phyloP scores from a whole-genome alignment of 129 eudicot species.

The Tagetes erecta region DNA sequence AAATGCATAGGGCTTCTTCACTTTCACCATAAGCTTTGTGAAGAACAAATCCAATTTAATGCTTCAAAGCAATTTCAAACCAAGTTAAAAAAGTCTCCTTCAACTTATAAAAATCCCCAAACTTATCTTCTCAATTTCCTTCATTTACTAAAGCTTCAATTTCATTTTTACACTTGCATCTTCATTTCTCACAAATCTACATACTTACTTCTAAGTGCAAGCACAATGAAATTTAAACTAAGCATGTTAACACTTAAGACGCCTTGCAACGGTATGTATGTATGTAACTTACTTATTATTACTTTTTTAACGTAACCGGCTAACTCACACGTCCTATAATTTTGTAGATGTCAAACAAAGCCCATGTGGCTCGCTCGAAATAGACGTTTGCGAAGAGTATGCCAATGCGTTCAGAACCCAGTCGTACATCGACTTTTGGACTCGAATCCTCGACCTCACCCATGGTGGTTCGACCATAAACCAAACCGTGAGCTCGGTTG shows the following conservation, averaged over 20 bases:
- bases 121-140: slow-evolving; percentile 13
- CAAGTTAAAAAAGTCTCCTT: slow-evolving; percentile 30
- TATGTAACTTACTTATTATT: background rate
- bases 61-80: slow-evolving; percentile 37
- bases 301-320: too few species aligned
- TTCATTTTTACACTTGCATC: background rate
- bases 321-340: background rate
- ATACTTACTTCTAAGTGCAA: background rate
- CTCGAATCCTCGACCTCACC: slow-evolving; percentile 53
- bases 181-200: background rate
- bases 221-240: slow-evolving; percentile 31
- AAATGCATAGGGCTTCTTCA: slow-evolving; percentile 32
- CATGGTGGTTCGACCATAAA: slow-evolving; percentile 37
- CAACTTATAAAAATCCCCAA: slow-evolving; percentile 21
- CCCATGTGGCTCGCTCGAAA: slow-evolving; percentile 25
- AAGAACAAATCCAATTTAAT: slow-evolving; percentile 21
- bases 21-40: slow-evolving; percentile 36
- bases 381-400: slow-evolving; percentile 89
- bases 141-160: background rate
- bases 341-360: slow-evolving; percentile 27
- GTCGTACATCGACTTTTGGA: slow-evolving; percentile 83
- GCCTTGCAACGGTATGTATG: slow-evolving; percentile 25
- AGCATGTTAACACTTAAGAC: slow-evolving; percentile 9
- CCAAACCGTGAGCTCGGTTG: slow-evolving; percentile 49
- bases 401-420: slow-evolving; percentile 91